Evolutionary conservation across 2,329 filamentous ascomycete species (phyloP), one percentile per base, ranked within the genome.

Genomic region (Alternaria postmessia): DNA sequence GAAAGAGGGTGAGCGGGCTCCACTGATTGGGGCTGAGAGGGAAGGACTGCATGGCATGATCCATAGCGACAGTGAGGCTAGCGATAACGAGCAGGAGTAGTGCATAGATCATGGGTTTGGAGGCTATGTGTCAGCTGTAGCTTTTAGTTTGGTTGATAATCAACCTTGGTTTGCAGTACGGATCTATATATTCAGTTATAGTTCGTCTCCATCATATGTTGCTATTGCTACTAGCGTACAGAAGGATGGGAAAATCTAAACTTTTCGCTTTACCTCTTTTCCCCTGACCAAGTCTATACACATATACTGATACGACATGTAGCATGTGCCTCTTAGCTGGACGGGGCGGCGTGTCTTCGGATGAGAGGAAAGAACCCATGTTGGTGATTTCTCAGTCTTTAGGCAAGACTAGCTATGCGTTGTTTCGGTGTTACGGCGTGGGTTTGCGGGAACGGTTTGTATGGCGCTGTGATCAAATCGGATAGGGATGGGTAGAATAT

Each of bases 21-120:
- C 83, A 11, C 66, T 86, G 14, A 75, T 86, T 44, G 82, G 79
- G 3, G 79, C 66, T 2, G 84, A 87, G 72, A 81, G 79, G 28
- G 84, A 86, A 36, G 80, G 81, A 0, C 68, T 87, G 41, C 69
- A 75, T 34, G 82, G 81, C 0, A 86, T 87, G 84, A 74, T 82
- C 7, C 81, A 84, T 71, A 81, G 82, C 32, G 70, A 72, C 24
- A 71, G 71, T 46, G 66, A 72, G 24, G 64, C 61, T 6, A 51
- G 38, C 4, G 54, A 58, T 1, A 43, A 49, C 7, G 57, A 61
- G 5, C 20, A 49, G 14, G 30, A 49, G 16, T 49, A 49, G 32
- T n/a, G 8, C 3, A 18, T 18, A 16, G 9, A 4, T 11, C 32
- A 3, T 11, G 38, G 4, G 12, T n/a, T 28, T 14, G 14, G n/a